Evolutionary conservation across 306 rosid species (phyloP), one percentile per base, ranked within the genome.

Genomic region (Myrica gale): DNA sequence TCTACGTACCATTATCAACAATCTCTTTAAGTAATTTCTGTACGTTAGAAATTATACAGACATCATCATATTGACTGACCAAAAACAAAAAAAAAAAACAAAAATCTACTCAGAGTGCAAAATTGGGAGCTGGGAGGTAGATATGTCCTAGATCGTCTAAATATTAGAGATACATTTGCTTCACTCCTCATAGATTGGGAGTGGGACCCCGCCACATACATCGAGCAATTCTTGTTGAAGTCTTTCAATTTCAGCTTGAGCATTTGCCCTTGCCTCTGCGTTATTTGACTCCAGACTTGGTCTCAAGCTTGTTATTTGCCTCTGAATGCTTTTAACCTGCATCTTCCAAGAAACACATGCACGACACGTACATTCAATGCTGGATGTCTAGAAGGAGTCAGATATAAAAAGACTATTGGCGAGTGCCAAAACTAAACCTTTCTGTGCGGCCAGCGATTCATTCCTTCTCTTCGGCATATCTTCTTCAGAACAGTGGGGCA

Each of bases 371-470:
- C 9, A 19, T 44, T 8, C 41, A 42, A 21, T 17, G 23, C n/a
- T 0, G 4, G 19, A 3, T n/a, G 7, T 2, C n/a, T 37, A 44
- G 32, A 1, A 26, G 32, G 2, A 26, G 32, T 26, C 32, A 26
- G 32, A 26, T 26, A 53, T 15, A 41, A 1, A 61, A 6, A 9
- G 1, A 53, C 1, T 37, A 58, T 5, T 16, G 9, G 1, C 17
- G 4, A 8, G 47, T 8, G 65, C 10, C 46, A 77, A 26, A 26
- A 26, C 32, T 48, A 19, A 13, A 90, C 97, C 96, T 94, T 94
- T 84, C 98, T 86, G 43, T 81, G 46, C 47, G 97, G 98, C 97
- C 98, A 94, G 78, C 96, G 83, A 0, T 19, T 17, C 69, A 94
- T 73, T 4, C 83, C 80, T 32, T 73, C 72, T 61, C 56, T 76